phyloP scores from a whole-genome alignment of 768 basidiomycete genomes.

The Cystofilobasidium capitatum region DNA sequence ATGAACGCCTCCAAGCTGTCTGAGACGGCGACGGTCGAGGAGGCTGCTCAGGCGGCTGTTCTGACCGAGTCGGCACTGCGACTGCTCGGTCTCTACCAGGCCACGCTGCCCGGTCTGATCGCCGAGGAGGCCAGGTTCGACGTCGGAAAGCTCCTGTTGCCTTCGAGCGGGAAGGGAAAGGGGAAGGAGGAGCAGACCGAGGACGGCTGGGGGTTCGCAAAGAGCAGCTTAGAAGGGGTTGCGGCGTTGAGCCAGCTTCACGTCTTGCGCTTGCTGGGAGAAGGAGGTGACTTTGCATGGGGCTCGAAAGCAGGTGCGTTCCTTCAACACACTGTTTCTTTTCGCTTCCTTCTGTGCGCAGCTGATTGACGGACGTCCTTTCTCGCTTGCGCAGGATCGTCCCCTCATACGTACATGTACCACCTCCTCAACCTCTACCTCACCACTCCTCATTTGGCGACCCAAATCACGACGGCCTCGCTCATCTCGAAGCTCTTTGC shows the following conservation, averaged over 20 bases:
- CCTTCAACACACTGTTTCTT: not conserved
- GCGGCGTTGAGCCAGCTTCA: constrained; percentile 65
- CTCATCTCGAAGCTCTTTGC: constrained; percentile 61
- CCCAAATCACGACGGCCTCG: constrained; percentile 46
- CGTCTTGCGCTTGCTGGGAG: constrained; percentile 59
- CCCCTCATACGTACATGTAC: constrained; percentile 55
- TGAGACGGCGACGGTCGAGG: constrained; percentile 40
- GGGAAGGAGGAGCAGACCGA: constrained; percentile 37
- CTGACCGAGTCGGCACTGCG: constrained; percentile 71
- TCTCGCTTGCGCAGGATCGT: constrained; percentile 19
- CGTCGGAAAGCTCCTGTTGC: constrained; percentile 61
- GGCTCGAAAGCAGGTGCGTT: constrained; percentile 57
- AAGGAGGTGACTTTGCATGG: constrained; percentile 73
- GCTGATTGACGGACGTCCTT: not conserved
- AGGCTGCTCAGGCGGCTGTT: constrained; percentile 41
- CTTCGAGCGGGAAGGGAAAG: constrained; percentile 36
- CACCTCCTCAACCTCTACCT: constrained; percentile 61
- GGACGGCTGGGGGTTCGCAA: constrained; percentile 40
- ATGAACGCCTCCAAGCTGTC: constrained; percentile 47
- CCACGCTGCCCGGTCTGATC: constrained; percentile 59
- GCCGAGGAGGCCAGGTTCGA: constrained; percentile 70
- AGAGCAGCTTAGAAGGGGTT: constrained; percentile 41
- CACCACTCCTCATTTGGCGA: constrained; percentile 46
- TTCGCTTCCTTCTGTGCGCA: not conserved
- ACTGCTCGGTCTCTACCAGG: constrained; percentile 76